Evolutionary conservation across 1,284 basidiomycete species (phyloP), one percentile per base, ranked within the genome.

Genomic region (Ustilago loliicola): DNA sequence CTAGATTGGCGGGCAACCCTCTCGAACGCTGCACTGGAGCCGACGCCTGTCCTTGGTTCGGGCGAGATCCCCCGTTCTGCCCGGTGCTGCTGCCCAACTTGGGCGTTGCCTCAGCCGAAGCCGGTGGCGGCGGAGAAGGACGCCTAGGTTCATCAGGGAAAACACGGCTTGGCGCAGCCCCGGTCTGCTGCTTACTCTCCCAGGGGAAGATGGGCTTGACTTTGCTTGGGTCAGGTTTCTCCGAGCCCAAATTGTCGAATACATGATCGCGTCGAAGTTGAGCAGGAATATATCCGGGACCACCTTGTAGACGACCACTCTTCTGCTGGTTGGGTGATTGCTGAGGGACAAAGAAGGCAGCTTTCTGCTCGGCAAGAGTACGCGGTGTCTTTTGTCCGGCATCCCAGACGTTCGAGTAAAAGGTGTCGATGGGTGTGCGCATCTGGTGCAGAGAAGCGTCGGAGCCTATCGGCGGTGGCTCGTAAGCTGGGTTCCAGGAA

Each of bases 161-260:
- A 4, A 80, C 72, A 19, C 81, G 72, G 7, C 66, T 65, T 0
- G 80, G 63, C 36, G 63, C 61, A 29, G 30, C 51, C 5, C 42
- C 30, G 1, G 53, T n/a, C 0, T 60, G n/a, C 32, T 89, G 90
- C 38, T 81, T 67, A 64, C 91, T 89, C 86, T 98, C 96, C 96
- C 96, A 98, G 9, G 96, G 95, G 86, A 98, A 98, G n/a, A 97
- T 89, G 27, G 90, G 88, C 77, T 92, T 91, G 30, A 96, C 90
- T 80, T 93, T 93, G 30, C 87, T 87, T 19, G 88, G 89, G 83
- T 96, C 92, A 1, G 95, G 94, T 63, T 88, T 89, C 0, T 81
- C 68, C 19, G 81, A 78, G 10, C 87, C 86, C 2, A 88, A 87
- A 19, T 87, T 85, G 57, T 85, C 86, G 76, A 89, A 90, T 23